Evolutionary conservation across 2,329 filamentous ascomycete genomes (phyloP).

Genomic region (Trichoderma asperellum): DNA sequence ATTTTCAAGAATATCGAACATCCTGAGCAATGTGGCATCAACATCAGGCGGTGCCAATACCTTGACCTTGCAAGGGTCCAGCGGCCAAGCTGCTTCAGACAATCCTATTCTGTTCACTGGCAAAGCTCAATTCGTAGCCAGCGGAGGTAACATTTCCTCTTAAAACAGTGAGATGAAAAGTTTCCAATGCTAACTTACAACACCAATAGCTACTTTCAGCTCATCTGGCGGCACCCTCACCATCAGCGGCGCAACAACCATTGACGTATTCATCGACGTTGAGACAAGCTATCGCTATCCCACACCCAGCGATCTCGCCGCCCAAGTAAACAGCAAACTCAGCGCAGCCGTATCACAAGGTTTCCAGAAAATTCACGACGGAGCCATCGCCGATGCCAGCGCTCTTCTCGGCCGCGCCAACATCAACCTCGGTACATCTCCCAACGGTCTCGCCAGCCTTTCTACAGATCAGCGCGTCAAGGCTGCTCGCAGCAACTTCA

Average conservation of each 20-base stretch:
- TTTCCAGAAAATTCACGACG: conserved; percentile 30
- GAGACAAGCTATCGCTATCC: conserved; percentile 36
- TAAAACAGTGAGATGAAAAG: neutral
- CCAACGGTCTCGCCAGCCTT: conserved; percentile 24
- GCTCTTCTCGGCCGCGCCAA: conserved; percentile 33
- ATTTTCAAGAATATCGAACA: conserved; percentile 30
- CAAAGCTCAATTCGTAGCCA: conserved; percentile 32
- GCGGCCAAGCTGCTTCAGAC: conserved; percentile 31
- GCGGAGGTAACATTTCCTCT: conserved; percentile 29
- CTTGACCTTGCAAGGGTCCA: conserved; percentile 32
- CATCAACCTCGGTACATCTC: conserved; percentile 34
- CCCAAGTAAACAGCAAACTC: conserved; percentile 35
- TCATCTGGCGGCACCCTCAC: conserved; percentile 30
- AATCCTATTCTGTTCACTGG: conserved; percentile 34
- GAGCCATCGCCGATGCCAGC: conserved; percentile 33
- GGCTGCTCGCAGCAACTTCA: conserved; percentile 19
- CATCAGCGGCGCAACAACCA: conserved; percentile 32
- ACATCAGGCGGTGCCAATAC: conserved; percentile 27
- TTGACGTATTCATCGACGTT: conserved; percentile 37
- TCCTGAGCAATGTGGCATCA: conserved; percentile 31
- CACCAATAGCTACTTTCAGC: conserved; percentile 26
- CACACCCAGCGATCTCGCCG: conserved; percentile 31
- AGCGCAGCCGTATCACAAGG: conserved; percentile 31
- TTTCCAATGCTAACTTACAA: neutral
- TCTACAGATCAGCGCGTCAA: conserved; percentile 29